Percentiles rank a stretch among this genome's conserved stretches.
Evolutionary conservation across 1,284 basidiomycete species (phyloP).

Genomic region (Malassezia brasiliensis): DNA sequence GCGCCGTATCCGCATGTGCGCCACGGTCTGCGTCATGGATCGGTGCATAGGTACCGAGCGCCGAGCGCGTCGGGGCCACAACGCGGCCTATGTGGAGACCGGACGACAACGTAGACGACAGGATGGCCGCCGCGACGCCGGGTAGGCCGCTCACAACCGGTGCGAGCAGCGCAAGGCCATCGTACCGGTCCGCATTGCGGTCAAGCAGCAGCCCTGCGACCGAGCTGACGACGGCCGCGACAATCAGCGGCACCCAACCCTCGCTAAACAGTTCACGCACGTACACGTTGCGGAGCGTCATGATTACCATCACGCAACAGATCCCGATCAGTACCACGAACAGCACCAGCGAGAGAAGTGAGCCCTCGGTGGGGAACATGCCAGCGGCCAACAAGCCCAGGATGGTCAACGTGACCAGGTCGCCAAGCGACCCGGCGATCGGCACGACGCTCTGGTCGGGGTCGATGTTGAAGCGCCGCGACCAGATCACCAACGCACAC

Average conservation of each 20-base stretch:
- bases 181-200: conserved; percentile 71
- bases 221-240: conserved; percentile 83
- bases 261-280: conserved; percentile 64
- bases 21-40: neutral
- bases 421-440: conserved; percentile 80
- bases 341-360: conserved; percentile 52
- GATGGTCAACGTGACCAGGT: conserved; percentile 65
- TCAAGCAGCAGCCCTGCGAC: conserved; percentile 86
- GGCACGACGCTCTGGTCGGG: conserved; percentile 95
- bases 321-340: conserved; percentile 59
- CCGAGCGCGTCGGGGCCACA: conserved; percentile 8
- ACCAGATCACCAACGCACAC: conserved; percentile 72
- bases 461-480: conserved; percentile 65
- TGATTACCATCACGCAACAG: conserved; percentile 56
- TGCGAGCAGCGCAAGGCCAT: conserved; percentile 77
- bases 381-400: conserved; percentile 46
- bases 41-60: conserved; percentile 4
- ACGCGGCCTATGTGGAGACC: conserved; percentile 57
- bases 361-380: conserved; percentile 47
- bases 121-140: conserved; percentile 75
- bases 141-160: conserved; percentile 69
- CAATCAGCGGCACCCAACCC: conserved; percentile 81
- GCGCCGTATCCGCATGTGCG: neutral
- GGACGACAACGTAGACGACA: conserved; percentile 81
- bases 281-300: conserved; percentile 57